phyloP scores from a whole-genome alignment of 495 filamentous ascomycete species.

The Penicillium cinerascens region DNA sequence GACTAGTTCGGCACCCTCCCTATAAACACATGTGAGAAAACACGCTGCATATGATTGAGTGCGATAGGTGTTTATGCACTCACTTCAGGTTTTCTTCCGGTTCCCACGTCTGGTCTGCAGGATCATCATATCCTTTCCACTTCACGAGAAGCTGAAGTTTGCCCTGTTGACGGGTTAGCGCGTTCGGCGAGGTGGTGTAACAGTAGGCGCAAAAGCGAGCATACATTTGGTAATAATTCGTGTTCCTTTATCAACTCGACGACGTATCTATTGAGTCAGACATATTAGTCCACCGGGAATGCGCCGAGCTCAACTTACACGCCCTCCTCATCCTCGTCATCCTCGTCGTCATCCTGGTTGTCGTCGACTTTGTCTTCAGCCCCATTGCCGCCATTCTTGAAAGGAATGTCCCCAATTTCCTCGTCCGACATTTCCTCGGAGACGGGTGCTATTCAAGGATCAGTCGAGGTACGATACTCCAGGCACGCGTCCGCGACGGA shows the following conservation, averaged over 20 bases:
- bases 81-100: conserved; percentile 55
- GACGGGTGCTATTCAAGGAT: conserved; percentile 32
- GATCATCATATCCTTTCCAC: conserved; percentile 60
- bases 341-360: conserved; percentile 27
- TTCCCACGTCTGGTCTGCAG: conserved; percentile 57
- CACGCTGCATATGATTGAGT: background rate
- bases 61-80: background rate
- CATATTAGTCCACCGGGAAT: background rate
- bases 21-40: conserved; percentile 19
- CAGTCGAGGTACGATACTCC: conserved; percentile 8
- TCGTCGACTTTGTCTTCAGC: conserved; percentile 25
- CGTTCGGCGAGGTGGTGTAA: background rate
- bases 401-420: conserved; percentile 45
- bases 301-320: conserved; percentile 28
- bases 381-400: conserved; percentile 31
- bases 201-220: conserved; percentile 3
- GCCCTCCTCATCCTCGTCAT: conserved; percentile 27
- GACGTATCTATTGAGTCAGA: conserved; percentile 51
- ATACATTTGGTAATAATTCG: conserved; percentile 36
- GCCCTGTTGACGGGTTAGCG: conserved; percentile 33
- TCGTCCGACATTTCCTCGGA: conserved; percentile 41
- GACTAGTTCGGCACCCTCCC: conserved; percentile 50
- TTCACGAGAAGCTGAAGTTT: conserved; percentile 52
- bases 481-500: conserved; percentile 9
- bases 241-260: conserved; percentile 59